Percentiles rank a stretch among this genome's conserved stretches.
These are phyloP conservation scores for Eucalyptus sideroxylon DNA, from an alignment of 345 rosid species.

Conservation along the genomic window DNA sequence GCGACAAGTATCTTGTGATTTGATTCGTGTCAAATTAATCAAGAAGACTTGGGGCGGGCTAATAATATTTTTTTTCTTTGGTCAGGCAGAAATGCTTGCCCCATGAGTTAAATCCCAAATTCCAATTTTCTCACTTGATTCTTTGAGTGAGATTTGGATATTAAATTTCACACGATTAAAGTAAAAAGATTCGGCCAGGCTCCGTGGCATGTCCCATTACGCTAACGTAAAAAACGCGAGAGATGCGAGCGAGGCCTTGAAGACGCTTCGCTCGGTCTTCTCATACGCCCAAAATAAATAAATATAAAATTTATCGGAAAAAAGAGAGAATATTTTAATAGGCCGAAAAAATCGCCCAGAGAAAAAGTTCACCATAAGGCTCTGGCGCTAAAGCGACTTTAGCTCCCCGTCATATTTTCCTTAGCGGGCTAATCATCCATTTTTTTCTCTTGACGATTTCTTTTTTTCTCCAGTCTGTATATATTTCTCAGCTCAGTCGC, in stretches of 20 bases:
- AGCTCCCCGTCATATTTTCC: background rate
- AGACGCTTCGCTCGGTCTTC: background rate
- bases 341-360: no score
- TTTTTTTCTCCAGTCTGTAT: background rate
- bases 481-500: background rate
- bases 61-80: no score
- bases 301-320: background rate
- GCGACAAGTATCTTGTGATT: fast-evolving
- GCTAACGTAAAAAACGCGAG: background rate
- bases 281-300: background rate
- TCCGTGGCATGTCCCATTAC: background rate
- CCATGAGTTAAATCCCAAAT: background rate
- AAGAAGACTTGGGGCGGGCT: fast-evolving
- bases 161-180: background rate
- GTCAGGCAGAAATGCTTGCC: background rate
- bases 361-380: no score
- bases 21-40: fast-evolving
- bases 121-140: background rate
- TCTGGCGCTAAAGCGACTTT: background rate
- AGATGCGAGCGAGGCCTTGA: background rate
- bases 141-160: background rate
- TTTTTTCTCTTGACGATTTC: background rate
- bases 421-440: background rate
- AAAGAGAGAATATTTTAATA: background rate
- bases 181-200: background rate